Evolutionary conservation across 192 early-diverging fungal species (phyloP), one percentile per base, ranked within the genome.

Genomic region (Entomortierella lignicola): DNA sequence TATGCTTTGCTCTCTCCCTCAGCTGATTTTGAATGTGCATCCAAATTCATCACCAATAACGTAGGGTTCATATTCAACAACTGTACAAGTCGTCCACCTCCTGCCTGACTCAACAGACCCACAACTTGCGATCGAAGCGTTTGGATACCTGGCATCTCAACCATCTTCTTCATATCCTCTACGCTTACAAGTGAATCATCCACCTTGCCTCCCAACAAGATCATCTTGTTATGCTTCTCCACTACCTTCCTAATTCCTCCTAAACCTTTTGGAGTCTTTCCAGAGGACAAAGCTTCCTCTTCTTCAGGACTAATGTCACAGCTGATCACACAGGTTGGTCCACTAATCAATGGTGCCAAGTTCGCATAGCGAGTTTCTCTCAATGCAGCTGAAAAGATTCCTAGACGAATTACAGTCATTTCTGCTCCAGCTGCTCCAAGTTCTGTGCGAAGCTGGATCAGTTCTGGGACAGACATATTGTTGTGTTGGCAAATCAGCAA

Each of bases 401-500:
- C 82, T 1, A 79, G 60, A 29, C 86, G 86, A 30, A 86, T 48
- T 7, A 84, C 81, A 17, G 72, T 84, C 55, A 89, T 63, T 6
- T 84, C 72, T 3, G 82, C 71, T 25, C 64, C 60, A 7, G 74
- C 56, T 27, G 71, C 58, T 0, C 66, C 48, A 15, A 89, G 66
- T 6, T 86, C 82, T 55, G 82, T 73, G 51, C 88, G 84, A 43
- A 89, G 68, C 57, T 77, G 47, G 15, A 81, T 81, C 63, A 86
- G 70, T 66, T 89, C 88, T 37, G 77, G 60, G 30, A 89, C 83
- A 0, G 84, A 84, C 63, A 89, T 80, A 63, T 89, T 89, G 81
- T 89, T 89, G 75, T 88, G 86, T 60, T 89, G 88, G 43, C 84
- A 75, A 39, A 89, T 82, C 55, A 89, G 71, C 39, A 88, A 53